Conservation (phyloP, 129 eudicot species). For the Saussurea involucrata region DNA sequence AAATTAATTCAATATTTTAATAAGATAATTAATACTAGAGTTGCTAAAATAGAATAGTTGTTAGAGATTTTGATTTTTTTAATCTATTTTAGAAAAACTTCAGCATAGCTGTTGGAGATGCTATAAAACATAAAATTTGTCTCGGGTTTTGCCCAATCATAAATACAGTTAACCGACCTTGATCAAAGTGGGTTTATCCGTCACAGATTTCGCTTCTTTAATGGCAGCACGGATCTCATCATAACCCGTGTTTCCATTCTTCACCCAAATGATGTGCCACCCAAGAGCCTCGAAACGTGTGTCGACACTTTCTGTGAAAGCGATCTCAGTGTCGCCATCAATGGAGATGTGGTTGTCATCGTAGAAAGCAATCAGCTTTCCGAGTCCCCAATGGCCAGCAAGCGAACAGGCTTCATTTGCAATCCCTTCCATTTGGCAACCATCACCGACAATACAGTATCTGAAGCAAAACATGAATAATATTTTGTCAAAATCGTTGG, state of each 20-base stretch:
- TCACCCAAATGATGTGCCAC: conserved; percentile 98
- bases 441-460: conserved; percentile 79
- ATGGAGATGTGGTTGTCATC: conserved; percentile 96
- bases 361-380: conserved; percentile 92
- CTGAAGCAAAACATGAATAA: conserved; percentile 30
- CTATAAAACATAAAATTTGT: background rate
- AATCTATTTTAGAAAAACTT: no score
- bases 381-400: conserved; percentile 99
- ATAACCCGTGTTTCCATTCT: conserved; percentile 90
- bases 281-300: conserved; percentile 92
- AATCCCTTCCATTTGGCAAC: conserved; percentile 98
- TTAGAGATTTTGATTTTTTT: no score
- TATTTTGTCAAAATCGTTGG: background rate
- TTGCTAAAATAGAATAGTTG: no score
- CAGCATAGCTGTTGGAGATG: no score
- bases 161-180: conserved; percentile 57
- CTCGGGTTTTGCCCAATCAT: background rate
- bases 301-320: conserved; percentile 80
- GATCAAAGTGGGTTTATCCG: conserved; percentile 87
- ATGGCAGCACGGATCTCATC: conserved; percentile 99
- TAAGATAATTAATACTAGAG: no score
- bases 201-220: conserved; percentile 89
- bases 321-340: conserved; percentile 95
- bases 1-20: no score
- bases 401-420: conserved; percentile 93